phyloP scores from a whole-genome alignment of 1,284 basidiomycete genomes.

The Tranzscheliella williamsii region DNA sequence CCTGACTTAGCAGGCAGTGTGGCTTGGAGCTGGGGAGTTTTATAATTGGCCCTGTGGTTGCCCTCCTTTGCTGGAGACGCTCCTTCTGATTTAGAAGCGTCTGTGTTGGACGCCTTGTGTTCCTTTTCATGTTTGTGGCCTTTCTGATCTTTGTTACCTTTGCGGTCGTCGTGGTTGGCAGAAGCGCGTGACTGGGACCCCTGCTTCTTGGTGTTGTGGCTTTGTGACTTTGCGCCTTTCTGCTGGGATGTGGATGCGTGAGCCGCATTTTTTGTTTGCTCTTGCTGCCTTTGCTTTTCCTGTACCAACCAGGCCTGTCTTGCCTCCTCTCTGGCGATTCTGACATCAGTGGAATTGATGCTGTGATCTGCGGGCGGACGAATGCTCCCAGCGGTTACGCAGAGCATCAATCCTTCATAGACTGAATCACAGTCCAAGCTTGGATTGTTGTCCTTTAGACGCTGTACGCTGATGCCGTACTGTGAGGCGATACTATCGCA shows the following conservation, averaged over 20 bases:
- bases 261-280: not conserved
- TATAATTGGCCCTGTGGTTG: no score
- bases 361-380: slow-evolving; percentile 36
- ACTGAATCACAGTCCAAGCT: slow-evolving; percentile 42
- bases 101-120: no score
- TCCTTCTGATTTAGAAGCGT: no score
- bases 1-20: no score
- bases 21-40: no score
- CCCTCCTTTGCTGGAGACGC: no score
- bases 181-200: no score
- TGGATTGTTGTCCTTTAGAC: slow-evolving; percentile 49
- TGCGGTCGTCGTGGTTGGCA: no score
- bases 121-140: no score
- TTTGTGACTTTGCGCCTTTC: not conserved
- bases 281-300: not conserved
- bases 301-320: slow-evolving; percentile 14
- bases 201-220: not conserved
- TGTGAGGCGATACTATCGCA: slow-evolving; percentile 43
- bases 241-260: not conserved
- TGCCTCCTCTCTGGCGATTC: slow-evolving; percentile 14
- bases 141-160: no score
- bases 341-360: slow-evolving; percentile 33
- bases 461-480: slow-evolving; percentile 35
- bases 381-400: slow-evolving; percentile 43
- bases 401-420: slow-evolving; percentile 50